Evolutionary conservation across 2,329 filamentous ascomycete genomes (phyloP), one percentile per base, ranked within the genome.

Genomic region (Phialemoniopsis sp.): DNA sequence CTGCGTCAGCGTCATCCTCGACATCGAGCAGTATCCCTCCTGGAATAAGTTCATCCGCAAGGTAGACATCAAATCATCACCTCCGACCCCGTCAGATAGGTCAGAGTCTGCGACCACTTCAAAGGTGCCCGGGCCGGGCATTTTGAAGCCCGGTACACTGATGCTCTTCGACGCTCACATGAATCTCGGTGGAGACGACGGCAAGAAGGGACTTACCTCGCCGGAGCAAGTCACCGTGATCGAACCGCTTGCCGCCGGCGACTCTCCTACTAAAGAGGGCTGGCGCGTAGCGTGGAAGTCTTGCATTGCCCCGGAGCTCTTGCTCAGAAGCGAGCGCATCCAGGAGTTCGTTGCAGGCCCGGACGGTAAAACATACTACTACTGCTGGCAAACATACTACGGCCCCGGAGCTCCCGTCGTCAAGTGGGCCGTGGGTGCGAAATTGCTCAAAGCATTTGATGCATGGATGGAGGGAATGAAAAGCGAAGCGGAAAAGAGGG

Each of bases 301-400:
- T 5, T 58, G 58, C n/a, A 47, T 46, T 17, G 46, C 55, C 33
- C 52, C 57, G 2, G 40, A 41, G 10, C 56, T 63, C 49, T 48
- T 65, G 39, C 47, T 68, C 30, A 50, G 54, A 13, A 52, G 51
- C 5, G 66, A 71, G 55, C 53, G 66, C 34, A 59, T 68, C 13
- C 67, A 71, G 52, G 68, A 72, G 48, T 59, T 70, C 41, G 48
- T 64, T 26, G 55, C 53, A 31, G 52, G 54, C 21, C 49, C 42
- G 9, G 49, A 49, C 5, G 54, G 48, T 15, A 59, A 62, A 44
- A 66, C 60, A n/a, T 60, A 64, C 38, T 72, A 70, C 47, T 49
- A 42, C 12, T 64, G 59, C 52, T 69, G 60, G 60, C 67, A 72
- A 57, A 71, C 67, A n/a, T 69, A 68, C 46, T 62, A 63, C 30